These are phyloP conservation scores for Spencermartinsiella europaea DNA, from an alignment of 805 yeast genomes.

Conservation along the genomic window DNA sequence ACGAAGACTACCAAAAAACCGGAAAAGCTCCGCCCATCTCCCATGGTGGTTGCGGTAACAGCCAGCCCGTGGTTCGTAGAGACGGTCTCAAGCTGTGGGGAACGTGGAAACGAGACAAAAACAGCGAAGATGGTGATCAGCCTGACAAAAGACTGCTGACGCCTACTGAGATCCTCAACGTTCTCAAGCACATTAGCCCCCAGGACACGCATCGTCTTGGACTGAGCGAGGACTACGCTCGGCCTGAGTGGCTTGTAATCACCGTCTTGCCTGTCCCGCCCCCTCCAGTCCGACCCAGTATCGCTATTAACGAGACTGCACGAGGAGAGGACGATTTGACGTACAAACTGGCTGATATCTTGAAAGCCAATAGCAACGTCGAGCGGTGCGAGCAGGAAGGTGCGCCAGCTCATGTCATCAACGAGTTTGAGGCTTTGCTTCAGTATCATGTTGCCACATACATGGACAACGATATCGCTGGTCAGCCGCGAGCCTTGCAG, in stretches of 20 bases:
- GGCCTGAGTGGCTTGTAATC: conserved; percentile 98
- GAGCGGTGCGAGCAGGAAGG: conserved; percentile 97
- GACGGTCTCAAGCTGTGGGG: conserved; percentile 97
- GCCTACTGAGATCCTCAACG: conserved; percentile 85
- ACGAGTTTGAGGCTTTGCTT: conserved; percentile 89
- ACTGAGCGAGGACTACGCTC: conserved; percentile 89
- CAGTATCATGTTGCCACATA: conserved; percentile 99
- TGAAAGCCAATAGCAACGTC: conserved; percentile 96
- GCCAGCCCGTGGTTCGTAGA: conserved; percentile 91
- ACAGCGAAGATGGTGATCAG: conserved; percentile 77
- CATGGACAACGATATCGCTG: conserved; percentile 99
- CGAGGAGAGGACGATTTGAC: conserved; percentile 99
- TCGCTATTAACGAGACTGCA: conserved; percentile 96
- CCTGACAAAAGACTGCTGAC: conserved; percentile 87
- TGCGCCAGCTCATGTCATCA: conserved; percentile 96
- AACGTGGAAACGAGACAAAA: conserved; percentile 91
- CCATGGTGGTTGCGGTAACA: conserved; percentile 98
- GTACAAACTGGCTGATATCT: conserved; percentile 90
- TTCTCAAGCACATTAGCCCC: conserved; percentile 82
- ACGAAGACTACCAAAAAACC: conserved; percentile 50
- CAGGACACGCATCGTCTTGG: conserved; percentile 82
- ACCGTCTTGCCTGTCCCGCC: conserved; percentile 99
- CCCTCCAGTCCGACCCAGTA: conserved; percentile 98
- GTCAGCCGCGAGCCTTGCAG: conserved; percentile 98
- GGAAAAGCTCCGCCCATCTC: conserved; percentile 38